Evolutionary conservation across 2,329 filamentous ascomycete genomes (phyloP), one percentile per base, ranked within the genome.

Genomic region (Dactylellina leptospora): DNA sequence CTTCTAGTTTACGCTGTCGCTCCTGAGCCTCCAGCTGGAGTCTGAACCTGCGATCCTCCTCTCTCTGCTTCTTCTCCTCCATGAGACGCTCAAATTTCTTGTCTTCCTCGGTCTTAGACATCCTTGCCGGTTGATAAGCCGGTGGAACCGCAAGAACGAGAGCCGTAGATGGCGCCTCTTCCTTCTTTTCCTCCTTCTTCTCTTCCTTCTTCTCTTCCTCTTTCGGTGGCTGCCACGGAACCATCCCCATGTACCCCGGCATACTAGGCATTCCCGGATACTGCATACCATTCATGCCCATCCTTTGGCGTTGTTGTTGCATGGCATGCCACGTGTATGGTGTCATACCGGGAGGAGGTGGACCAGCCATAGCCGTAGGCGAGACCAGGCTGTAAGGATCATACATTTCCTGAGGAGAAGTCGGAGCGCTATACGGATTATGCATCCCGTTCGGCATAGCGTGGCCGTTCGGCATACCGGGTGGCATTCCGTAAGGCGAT

Each of bases 171-270:
- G 53, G 58, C n/a, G 69, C 38, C 3, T 64, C 53, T 40, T 74
- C 69, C 13, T 76, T 73, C 73, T 82, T 81, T 44, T 81, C 79
- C 16, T 80, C 82, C 16, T 78, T 75, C 69, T 78, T 78, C 45
- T 77, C 76, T 48, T 77, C 72, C 27, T 76, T 70, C 13, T 76
- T 75, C 73, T 76, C 75, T 42, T 76, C 75, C 38, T 76, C 72
- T 8, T 75, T 69, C 6, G 74, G 63, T 48, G 64, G 64, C 38
- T 70, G 64, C 58, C 59, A 70, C n/a, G 64, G 64, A 30, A 70
- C 56, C 64, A 69, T 61, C 2, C 63, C 55, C 63, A 70, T 70
- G 30, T 62, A 70, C 22, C 56, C 64, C 4, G 64, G 55, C 64
- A 70, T 62, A 20, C 56, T 42, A 28, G 55, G 64, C 64, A 69